Conservation (phyloP, 371 early-diverging fungal species). For the Mortierella sp. region DNA sequence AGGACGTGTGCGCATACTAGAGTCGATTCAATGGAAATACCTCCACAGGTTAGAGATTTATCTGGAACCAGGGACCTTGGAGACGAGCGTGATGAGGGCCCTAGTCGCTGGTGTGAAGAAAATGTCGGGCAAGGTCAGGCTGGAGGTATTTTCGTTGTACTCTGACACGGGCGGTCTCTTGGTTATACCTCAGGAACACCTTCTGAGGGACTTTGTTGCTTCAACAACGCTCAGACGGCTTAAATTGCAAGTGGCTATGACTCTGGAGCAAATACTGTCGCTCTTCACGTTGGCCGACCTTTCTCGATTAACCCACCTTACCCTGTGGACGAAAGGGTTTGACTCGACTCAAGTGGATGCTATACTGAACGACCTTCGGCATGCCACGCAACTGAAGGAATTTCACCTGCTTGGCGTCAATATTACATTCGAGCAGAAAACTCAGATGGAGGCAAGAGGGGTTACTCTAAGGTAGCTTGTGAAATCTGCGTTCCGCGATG, state of each 20-base stretch:
- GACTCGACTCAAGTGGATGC: not conserved
- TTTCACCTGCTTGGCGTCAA: too few relatives aligned
- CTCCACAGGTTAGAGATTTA: not conserved
- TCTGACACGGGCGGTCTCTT: not conserved
- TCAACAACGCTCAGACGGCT: not conserved
- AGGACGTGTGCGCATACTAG: not conserved
- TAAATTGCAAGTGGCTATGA: not conserved
- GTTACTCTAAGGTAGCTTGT: too few relatives aligned
- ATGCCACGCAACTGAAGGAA: not conserved
- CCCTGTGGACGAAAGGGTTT: not conserved
- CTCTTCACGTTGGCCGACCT: not conserved
- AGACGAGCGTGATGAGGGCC: not conserved
- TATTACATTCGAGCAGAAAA: too few relatives aligned
- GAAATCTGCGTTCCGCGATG: too few relatives aligned
- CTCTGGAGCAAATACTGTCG: not conserved
- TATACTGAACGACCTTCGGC: not conserved
- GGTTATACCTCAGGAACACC: not conserved
- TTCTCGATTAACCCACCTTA: not conserved
- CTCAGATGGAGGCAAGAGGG: too few relatives aligned
- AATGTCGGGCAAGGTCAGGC: not conserved
- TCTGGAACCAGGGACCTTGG: not conserved
- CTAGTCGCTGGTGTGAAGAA: not conserved
- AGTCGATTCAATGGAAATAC: not conserved
- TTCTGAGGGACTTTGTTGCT: not conserved
- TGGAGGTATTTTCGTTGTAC: not conserved